Conservation (phyloP, 2,329 filamentous ascomycete species). For the Cordyceps militaris region DNA sequence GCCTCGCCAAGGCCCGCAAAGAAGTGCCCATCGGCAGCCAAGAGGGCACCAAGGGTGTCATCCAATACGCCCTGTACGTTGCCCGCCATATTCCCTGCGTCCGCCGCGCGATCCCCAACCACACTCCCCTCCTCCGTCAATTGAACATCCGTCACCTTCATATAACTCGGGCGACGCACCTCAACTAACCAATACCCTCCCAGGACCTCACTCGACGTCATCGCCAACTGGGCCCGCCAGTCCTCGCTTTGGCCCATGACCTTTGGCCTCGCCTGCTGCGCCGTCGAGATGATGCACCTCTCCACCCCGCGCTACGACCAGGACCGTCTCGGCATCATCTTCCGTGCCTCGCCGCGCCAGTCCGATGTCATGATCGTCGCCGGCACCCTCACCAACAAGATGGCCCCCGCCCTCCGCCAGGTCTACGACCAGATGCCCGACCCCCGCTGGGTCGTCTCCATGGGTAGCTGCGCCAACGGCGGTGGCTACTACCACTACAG, state of each 20-base stretch:
- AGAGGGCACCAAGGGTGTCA: slow-evolving; percentile 68
- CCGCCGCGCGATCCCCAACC: neutral
- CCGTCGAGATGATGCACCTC: slow-evolving; percentile 88
- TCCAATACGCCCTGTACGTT: slow-evolving; percentile 82
- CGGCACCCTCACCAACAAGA: slow-evolving; percentile 91
- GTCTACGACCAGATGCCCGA: slow-evolving; percentile 96
- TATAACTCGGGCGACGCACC: neutral
- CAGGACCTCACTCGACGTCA: slow-evolving; percentile 70
- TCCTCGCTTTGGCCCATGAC: slow-evolving; percentile 84
- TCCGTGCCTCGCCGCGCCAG: slow-evolving; percentile 79
- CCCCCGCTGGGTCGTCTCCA: slow-evolving; percentile 75
- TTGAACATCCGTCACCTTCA: too few species aligned
- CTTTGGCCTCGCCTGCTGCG: slow-evolving; percentile 83
- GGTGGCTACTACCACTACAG: slow-evolving; percentile 85
- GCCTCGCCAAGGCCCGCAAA: slow-evolving; percentile 51
- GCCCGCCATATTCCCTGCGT: neutral
- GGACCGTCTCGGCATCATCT: slow-evolving; percentile 82
- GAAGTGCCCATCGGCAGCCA: slow-evolving; percentile 74
- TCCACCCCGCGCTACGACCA: slow-evolving; percentile 86
- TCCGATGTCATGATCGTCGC: slow-evolving; percentile 93
- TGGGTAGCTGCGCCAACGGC: slow-evolving; percentile 80
- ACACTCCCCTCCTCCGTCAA: too few species aligned
- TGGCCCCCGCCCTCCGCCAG: slow-evolving; percentile 83
- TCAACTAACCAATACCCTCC: neutral
- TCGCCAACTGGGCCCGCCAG: slow-evolving; percentile 79